Percentiles rank a stretch among this genome's conserved stretches.
phyloP scores from a whole-genome alignment of 2,329 filamentous ascomycete genomes.

The Colletotrichum trifolii region DNA sequence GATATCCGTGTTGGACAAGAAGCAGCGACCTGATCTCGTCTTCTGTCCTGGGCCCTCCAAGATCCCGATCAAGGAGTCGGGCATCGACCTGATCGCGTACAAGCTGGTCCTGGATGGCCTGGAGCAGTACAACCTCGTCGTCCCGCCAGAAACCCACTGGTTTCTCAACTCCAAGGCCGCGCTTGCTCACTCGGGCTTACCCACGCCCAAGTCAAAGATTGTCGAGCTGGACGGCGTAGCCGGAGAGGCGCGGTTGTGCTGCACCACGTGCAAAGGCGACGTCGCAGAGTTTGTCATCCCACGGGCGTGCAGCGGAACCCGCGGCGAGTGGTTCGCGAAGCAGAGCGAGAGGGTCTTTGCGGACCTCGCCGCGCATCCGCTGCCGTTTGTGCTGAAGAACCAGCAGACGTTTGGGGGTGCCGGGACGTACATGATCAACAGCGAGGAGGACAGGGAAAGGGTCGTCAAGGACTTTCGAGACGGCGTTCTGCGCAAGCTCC shows the following conservation, averaged over 20 bases:
- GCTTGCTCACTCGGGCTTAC: conserved; percentile 47
- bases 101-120: conserved; percentile 46
- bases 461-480: conserved; percentile 40
- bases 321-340: conserved; percentile 44
- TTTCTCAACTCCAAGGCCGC: conserved; percentile 50
- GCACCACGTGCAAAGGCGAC: conserved; percentile 38
- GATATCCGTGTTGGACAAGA: conserved; percentile 41
- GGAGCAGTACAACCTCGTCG: conserved; percentile 42
- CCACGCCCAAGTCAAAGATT: conserved; percentile 44
- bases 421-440: conserved; percentile 47
- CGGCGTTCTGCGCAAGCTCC: conserved; percentile 44
- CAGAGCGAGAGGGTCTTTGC: conserved; percentile 42
- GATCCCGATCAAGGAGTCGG: conserved; percentile 41
- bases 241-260: conserved; percentile 39
- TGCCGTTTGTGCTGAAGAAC: conserved; percentile 52
- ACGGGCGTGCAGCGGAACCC: conserved; percentile 40
- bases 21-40: conserved; percentile 45
- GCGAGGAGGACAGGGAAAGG: conserved; percentile 40
- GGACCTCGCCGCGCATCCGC: conserved; percentile 38
- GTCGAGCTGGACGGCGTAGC: conserved; percentile 41
- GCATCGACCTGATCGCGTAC: conserved; percentile 44
- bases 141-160: conserved; percentile 47
- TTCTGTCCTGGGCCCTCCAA: conserved; percentile 45
- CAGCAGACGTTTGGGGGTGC: conserved; percentile 52
- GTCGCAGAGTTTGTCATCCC: conserved; percentile 41